Evolutionary conservation across 2,329 filamentous ascomycete species (phyloP).

Genomic region (Spiromastix sp.): DNA sequence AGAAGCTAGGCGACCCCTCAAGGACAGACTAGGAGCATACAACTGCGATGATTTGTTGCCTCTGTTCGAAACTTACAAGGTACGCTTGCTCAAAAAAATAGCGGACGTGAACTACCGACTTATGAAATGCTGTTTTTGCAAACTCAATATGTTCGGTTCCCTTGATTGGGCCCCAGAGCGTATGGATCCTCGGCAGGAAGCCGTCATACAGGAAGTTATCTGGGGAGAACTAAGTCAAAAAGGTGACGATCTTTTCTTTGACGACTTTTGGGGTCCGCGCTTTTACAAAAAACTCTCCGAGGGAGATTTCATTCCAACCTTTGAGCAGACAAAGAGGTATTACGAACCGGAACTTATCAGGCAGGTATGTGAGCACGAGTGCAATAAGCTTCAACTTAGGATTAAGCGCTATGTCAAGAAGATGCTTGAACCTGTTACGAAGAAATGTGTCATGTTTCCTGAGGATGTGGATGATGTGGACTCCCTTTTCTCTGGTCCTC

Average conservation of each 20-base stretch:
- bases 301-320: background rate
- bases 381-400: no score
- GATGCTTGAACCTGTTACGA: background rate
- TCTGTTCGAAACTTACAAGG: background rate
- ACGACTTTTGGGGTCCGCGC: background rate
- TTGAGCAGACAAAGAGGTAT: background rate
- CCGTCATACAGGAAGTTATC: background rate
- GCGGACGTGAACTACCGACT: slow-evolving; percentile 1
- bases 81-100: background rate
- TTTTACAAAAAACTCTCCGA: background rate
- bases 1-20: no score
- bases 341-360: no score
- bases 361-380: no score
- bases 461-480: background rate
- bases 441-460: background rate
- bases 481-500: no score
- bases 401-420: no score
- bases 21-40: background rate
- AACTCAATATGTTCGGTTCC: no score
- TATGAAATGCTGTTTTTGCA: background rate
- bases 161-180: background rate
- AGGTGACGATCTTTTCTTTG: background rate
- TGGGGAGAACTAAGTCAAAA: background rate
- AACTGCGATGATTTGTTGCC: slow-evolving; percentile 1
- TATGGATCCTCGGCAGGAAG: background rate